Percentiles rank a stretch among this genome's conserved stretches.
Conservation (phyloP, 371 early-diverging fungal genomes). For the Batrachochytrium dendrobatidis region DNA sequence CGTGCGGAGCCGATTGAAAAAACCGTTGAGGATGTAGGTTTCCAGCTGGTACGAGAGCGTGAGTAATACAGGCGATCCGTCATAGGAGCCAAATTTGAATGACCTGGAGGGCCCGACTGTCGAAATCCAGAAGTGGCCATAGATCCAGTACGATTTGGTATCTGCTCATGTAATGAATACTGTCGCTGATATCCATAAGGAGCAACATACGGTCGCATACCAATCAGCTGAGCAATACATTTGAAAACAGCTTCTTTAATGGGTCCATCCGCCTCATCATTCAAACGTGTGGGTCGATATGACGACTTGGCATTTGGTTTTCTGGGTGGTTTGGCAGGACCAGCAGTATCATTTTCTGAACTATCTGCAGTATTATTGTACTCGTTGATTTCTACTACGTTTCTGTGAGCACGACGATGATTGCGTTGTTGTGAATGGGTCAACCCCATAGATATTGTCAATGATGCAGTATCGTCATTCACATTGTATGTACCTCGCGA, state of each 20-base stretch:
- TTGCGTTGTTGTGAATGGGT: neutral
- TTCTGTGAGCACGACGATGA: neutral
- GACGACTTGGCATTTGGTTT: neutral
- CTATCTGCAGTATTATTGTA: too few species aligned
- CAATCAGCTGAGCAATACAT: conserved; percentile 55
- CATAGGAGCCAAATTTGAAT: neutral
- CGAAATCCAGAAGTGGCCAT: conserved; percentile 3
- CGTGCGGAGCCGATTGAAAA: neutral
- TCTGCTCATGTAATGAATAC: too few species aligned
- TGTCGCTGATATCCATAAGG: neutral
- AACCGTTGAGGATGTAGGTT: conserved; percentile 3
- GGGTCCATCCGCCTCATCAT: conserved; percentile 34
- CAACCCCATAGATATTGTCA: too few species aligned
- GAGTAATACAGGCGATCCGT: conserved; percentile 3
- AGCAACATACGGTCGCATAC: neutral
- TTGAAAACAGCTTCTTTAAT: conserved; percentile 52
- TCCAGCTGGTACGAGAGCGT: neutral
- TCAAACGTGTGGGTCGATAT: neutral
- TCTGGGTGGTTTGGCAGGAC: neutral
- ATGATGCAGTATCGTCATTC: too few species aligned
- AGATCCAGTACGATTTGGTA: conserved; percentile 5
- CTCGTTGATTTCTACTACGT: too few species aligned
- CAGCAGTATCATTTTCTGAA: neutral
- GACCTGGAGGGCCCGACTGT: neutral
- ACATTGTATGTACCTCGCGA: too few species aligned